Conservation (phyloP, 371 early-diverging fungal species). For the Apophysomyces variabilis region DNA sequence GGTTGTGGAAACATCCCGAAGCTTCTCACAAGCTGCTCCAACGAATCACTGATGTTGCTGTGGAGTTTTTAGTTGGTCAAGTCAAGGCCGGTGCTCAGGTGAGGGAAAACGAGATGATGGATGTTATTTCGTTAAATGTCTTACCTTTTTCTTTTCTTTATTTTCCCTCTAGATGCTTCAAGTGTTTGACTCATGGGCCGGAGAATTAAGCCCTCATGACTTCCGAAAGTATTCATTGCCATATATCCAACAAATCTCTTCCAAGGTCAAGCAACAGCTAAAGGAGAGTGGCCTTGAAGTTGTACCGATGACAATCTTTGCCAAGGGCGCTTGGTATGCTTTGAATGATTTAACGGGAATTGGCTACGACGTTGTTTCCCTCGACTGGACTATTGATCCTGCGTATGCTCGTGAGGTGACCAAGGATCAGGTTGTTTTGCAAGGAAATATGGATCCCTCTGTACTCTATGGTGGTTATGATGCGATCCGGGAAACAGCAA, state of each 20-base stretch:
- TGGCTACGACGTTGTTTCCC: conserved; percentile 83
- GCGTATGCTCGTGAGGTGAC: conserved; percentile 63
- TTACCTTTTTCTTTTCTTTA: conserved; percentile 8
- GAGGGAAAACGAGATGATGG: conserved; percentile 11
- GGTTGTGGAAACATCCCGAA: conserved; percentile 86
- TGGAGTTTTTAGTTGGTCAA: conserved; percentile 90
- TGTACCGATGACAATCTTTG: conserved; percentile 93
- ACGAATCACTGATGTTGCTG: conserved; percentile 81
- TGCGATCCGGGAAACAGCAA: conserved; percentile 74
- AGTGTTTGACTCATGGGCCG: conserved; percentile 97
- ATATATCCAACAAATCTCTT: conserved; percentile 83
- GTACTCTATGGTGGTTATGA: conserved; percentile 80
- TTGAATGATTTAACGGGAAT: conserved; percentile 71
- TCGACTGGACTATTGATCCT: conserved; percentile 93
- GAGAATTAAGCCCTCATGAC: conserved; percentile 85
- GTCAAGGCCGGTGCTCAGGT: conserved; percentile 98
- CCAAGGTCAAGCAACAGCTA: conserved; percentile 68
- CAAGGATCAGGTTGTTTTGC: conserved; percentile 74
- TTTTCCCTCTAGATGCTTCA: conserved; percentile 76
- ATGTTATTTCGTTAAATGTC: neutral
- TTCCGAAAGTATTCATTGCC: conserved; percentile 89
- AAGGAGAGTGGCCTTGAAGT: conserved; percentile 39
- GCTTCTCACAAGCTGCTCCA: conserved; percentile 80
- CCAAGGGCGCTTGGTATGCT: conserved; percentile 90
- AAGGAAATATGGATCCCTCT: conserved; percentile 96